These are phyloP conservation scores for Saxophila tyrrhenica DNA, from an alignment of 495 filamentous ascomycete species.

Conservation along the genomic window DNA sequence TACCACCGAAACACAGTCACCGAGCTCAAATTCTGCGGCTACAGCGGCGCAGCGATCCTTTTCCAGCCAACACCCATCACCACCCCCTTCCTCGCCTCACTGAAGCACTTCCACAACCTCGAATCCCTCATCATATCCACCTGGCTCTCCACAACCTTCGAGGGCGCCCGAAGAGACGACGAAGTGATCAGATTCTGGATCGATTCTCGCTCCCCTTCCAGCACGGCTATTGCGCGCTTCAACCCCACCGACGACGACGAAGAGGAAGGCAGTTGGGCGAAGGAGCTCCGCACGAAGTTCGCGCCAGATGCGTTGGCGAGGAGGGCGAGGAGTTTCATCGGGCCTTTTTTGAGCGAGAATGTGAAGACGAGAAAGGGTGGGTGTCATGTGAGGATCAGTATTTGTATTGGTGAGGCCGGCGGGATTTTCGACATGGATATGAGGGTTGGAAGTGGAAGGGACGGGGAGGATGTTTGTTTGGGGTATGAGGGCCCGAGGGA, in stretches of 20 bases:
- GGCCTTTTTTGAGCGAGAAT: conserved; percentile 17
- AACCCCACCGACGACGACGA: conserved; percentile 8
- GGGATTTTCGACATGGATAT: conserved; percentile 30
- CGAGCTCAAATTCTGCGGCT: conserved; percentile 30
- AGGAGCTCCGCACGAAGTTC: conserved; percentile 19
- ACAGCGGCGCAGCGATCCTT: conserved; percentile 21
- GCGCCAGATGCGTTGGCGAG: conserved; percentile 23
- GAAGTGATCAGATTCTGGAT: conserved; percentile 28
- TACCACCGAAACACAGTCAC: conserved; percentile 22
- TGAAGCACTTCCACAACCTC: conserved; percentile 26
- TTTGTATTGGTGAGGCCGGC: conserved; percentile 21
- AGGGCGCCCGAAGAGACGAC: conserved; percentile 16
- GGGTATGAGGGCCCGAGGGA: conserved; percentile 27
- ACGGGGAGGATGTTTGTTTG: conserved; percentile 13
- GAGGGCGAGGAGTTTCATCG: conserved; percentile 19
- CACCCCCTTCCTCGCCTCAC: conserved; percentile 19
- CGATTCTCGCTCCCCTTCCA: conserved; percentile 15
- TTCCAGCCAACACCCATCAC: conserved; percentile 21
- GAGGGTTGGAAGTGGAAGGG: conserved; percentile 16
- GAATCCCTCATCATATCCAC: conserved; percentile 22
- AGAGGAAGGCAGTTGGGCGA: conserved; percentile 18
- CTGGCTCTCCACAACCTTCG: conserved; percentile 23
- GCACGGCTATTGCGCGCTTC: not conserved
- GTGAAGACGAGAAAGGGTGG: conserved; percentile 24
- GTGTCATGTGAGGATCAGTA: conserved; percentile 26